Evolutionary conservation across 345 rosid species (phyloP), one percentile per base, ranked within the genome.

Genomic region (Syzygium aromaticum): DNA sequence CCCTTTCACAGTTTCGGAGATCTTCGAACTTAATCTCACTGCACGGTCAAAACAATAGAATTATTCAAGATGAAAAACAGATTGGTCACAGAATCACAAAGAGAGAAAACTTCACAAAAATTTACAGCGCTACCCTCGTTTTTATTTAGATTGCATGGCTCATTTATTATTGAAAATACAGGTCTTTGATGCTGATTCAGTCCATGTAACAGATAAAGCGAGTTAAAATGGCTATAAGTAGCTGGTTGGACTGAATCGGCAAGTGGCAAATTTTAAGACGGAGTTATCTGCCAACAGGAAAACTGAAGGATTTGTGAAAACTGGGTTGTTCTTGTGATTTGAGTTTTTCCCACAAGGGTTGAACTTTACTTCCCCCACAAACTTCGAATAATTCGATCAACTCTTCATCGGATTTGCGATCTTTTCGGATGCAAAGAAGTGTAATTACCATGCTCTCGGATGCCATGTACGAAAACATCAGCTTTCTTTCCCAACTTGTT

Each of bases 1-100:
- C 85, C 93, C 94, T 51, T 88, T 92, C 85, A 94, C 85, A 46
- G 91, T 92, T 78, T 94, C 91, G 5, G 88, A 91, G 52, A 94
- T 88, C 89, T 86, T 92, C 43, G 88, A 49, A 38, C 92, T 92
- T 57, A 94, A 51, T 17, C 88, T 91, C 85, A 92, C 94, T 94
- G 89, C 89, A 90, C 9, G 86, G 25, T 51, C 77, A 85, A 10
- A 78, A 86, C 27, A 1, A 9, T 17, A 9, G 8, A 28, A 38
- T 40, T 8, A 30, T 67, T 54, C 56, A 51, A 52, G 43, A 54
- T 52, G 63, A 14, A 51, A 43, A 17, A 25, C 59, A 84, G 63
- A 84, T 30, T 54, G 61, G 63, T 33, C 19, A 84, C 2, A 25
- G 57, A 84, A 59, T 27, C 54, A 10, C 52, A 22, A 22, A 2